phyloP scores from a whole-genome alignment of 495 filamentous ascomycete species.

The Penicillium daleae region DNA sequence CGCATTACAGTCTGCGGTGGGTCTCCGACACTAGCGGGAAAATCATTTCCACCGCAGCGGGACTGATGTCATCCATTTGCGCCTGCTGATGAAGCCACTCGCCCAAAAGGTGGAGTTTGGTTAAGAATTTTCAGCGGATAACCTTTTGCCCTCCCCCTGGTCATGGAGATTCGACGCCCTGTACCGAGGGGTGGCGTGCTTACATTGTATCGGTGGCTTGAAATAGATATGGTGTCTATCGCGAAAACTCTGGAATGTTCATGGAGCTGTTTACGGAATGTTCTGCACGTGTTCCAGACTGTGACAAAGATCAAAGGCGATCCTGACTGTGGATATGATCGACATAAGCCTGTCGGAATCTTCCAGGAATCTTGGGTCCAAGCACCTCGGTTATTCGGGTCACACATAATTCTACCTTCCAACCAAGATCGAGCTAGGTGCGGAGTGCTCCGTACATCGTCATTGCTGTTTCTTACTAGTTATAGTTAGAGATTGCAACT shows the following conservation, averaged over 20 bases:
- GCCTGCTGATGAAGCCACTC: neutral
- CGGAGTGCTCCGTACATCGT: neutral
- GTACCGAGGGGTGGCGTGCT: neutral
- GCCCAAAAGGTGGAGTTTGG: neutral
- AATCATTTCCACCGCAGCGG: slow-evolving; percentile 7
- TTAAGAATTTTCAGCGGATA: neutral
- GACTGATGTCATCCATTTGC: slow-evolving; percentile 19
- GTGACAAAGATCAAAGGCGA: neutral
- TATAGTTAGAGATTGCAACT: no score
- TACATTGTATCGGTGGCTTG: neutral
- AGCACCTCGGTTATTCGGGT: slow-evolving; percentile 7
- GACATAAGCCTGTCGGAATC: slow-evolving; percentile 12
- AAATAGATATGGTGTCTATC: neutral
- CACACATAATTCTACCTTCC: neutral
- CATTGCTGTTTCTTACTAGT: neutral
- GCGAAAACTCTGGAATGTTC: slow-evolving; percentile 5
- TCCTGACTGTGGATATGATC: slow-evolving; percentile 3
- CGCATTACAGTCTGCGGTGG: slow-evolving; percentile 4
- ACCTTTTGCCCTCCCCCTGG: neutral
- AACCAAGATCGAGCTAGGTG: neutral
- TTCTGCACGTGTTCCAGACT: neutral
- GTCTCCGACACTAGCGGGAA: slow-evolving; percentile 15
- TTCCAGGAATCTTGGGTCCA: slow-evolving; percentile 13
- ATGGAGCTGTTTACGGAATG: neutral
- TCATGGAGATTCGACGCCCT: neutral